Evolutionary conservation across 2,329 filamentous ascomycete genomes (phyloP), one percentile per base, ranked within the genome.

Genomic region (Seiridium unicorne): DNA sequence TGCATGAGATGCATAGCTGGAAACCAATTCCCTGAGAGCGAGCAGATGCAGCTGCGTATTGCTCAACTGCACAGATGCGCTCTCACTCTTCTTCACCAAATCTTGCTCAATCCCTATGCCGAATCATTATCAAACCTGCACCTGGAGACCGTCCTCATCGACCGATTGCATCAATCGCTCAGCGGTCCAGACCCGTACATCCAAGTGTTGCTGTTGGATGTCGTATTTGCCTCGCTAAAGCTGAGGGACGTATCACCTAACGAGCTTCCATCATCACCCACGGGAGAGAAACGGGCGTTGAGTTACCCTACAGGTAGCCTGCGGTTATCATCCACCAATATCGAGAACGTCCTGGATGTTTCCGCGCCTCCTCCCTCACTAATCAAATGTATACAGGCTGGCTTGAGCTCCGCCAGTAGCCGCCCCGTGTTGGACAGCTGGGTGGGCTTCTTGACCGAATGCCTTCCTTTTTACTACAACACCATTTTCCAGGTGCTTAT

Each of bases 401-500:
- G 93, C 0, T 88, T 99, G 55, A 87, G 90, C 58, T 91, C 92
- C 3, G 72, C 83, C 3, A 87, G 81, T 57, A 93, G 91, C 65
- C 87, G 92, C 4, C 81, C 87, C 7, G 89, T 96, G 5, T 79
- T 99, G 42, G 93, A 98, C 68, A 93, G 91, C 71, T 99, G 96
- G 96, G 88, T 97, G 8, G 82, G 85, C 36, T 93, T 99, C 66
- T 81, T 99, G 6, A 85, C 87, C 4, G 90, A 94, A 70, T 91
- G 92, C 49, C 78, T 99, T 36, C 92, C 93, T 0, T 81, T 96
- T 11, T 97, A 96, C 73, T 84, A 90, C 0, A 88, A 91, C 48
- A 87, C 89, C 4, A 92, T 97, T 51, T 97, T 97, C 72, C 91
- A 97, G 70, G 90, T 95, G 56, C 78, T 99, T 40, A 88, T 99